Evolutionary conservation across 2,329 filamentous ascomycete genomes (phyloP).

Genomic region (Xylaria sp.): DNA sequence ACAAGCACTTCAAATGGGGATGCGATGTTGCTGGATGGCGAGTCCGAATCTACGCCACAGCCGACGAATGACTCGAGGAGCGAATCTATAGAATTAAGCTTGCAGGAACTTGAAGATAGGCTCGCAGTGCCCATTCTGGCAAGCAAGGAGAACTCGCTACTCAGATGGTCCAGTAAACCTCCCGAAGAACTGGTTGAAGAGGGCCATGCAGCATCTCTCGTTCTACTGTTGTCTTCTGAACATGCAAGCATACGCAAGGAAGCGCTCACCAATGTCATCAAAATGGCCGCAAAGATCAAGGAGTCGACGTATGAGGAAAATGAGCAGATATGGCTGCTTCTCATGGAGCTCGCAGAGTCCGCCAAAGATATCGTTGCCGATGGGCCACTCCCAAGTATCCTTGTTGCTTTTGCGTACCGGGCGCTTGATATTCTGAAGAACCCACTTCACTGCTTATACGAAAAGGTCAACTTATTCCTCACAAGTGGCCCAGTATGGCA

Average conservation of each 20-base stretch:
- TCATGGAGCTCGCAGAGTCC: constrained; percentile 84
- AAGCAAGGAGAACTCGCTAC: constrained; percentile 64
- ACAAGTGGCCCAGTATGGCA: constrained; percentile 82
- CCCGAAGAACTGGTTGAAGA: constrained; percentile 83
- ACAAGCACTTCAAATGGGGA: constrained; percentile 20
- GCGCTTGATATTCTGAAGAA: constrained; percentile 77
- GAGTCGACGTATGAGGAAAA: constrained; percentile 79
- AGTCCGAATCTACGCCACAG: constrained; percentile 10
- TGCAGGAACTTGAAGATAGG: constrained; percentile 61
- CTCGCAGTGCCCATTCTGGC: constrained; percentile 61
- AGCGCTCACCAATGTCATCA: constrained; percentile 75
- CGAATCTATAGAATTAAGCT: constrained; percentile 43
- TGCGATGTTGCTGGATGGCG: constrained; percentile 10
- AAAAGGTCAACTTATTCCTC: constrained; percentile 86
- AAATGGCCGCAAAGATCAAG: constrained; percentile 71
- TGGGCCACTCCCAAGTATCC: constrained; percentile 74
- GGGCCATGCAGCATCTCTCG: constrained; percentile 74
- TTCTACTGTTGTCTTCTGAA: constrained; percentile 80
- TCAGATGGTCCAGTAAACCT: constrained; percentile 79
- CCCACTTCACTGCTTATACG: constrained; percentile 84
- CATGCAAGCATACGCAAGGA: constrained; percentile 82
- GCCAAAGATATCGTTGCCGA: constrained; percentile 64
- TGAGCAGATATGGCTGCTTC: constrained; percentile 80
- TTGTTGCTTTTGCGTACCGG: constrained; percentile 79
- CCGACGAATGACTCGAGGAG: constrained; percentile 21